Evolutionary conservation across 1,284 basidiomycete species (phyloP), one percentile per base, ranked within the genome.

Genomic region (Cryptococcus wingfieldii): DNA sequence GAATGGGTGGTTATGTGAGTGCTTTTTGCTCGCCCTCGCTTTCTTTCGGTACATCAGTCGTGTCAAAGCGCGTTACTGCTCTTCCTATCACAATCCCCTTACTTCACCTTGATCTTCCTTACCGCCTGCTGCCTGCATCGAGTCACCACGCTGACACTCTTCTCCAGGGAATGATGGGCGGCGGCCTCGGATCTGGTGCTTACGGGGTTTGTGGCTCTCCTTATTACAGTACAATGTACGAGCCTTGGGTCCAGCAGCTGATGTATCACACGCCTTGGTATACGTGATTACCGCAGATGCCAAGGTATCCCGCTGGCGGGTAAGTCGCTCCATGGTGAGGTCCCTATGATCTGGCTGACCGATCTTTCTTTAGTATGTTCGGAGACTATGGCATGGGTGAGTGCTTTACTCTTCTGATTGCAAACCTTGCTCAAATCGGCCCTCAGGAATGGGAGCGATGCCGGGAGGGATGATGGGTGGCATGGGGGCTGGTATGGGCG

Each of bases 241-340:
- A 66, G n/a, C 66, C 65, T 4, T 65, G 62, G 59, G 48, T 64
- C 37, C 62, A 67, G 52, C 59, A 62, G 64, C 68, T 70, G 61
- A 67, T 64, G 54, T 55, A 59, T 58, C 61, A 65, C 50, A 58
- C 63, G 43, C 63, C 66, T 65, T 71, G 69, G 69, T 71, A 71
- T 48, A 61, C 55, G 48, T 69, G 31, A 34, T 34, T 34, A 8
- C 10, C 31, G 31, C 31, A 71, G 70, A 66, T 71, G 64, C 70
- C 70, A 55, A 56, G 70, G 53, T 71, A 71, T 67, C 70, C 70
- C 41, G 63, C 70, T 37, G 70, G 70, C 54, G 70, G 70, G 69
- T 71, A 51, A 67, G 69, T 65, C 38, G 16, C 25, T 38, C 38
- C 18, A n/a, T 14, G 5, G 5, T 19, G 13, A 46, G 19, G n/a